These are phyloP conservation scores for Neofusicoccum cordaticola DNA, from an alignment of 2,329 filamentous ascomycete genomes.

Conservation along the genomic window DNA sequence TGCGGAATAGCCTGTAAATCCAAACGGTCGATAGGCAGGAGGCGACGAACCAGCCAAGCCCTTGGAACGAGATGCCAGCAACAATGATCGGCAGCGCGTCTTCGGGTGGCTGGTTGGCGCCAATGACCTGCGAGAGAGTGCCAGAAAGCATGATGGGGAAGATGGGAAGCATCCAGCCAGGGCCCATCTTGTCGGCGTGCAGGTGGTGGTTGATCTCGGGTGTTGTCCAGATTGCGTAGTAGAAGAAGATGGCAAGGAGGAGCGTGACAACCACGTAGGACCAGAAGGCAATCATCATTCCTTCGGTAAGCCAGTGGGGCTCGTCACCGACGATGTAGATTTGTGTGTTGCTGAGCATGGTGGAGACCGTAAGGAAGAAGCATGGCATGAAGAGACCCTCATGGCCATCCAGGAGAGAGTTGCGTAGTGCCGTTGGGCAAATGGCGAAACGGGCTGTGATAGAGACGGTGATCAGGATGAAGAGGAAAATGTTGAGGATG, in stretches of 20 bases:
- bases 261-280: constrained; percentile 43
- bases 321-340: constrained; percentile 39
- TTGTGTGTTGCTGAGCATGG: constrained; percentile 43
- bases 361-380: constrained; percentile 41
- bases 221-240: constrained; percentile 61
- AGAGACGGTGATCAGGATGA: constrained; percentile 33
- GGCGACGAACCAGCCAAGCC: constrained; percentile 66
- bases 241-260: constrained; percentile 45
- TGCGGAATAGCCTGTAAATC: constrained; percentile 68
- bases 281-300: constrained; percentile 44
- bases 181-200: constrained; percentile 66
- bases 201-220: constrained; percentile 41
- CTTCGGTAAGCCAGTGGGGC: constrained; percentile 40
- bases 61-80: constrained; percentile 67
- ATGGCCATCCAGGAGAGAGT: constrained; percentile 49
- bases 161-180: constrained; percentile 70
- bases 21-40: constrained; percentile 72
- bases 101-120: constrained; percentile 56
- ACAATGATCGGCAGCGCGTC: constrained; percentile 62
- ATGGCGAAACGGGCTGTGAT: constrained; percentile 45
- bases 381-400: constrained; percentile 51
- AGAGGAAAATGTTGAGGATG: constrained; percentile 50
- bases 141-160: constrained; percentile 73
- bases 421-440: constrained; percentile 43
- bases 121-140: constrained; percentile 66